Evolutionary conservation across 2,329 filamentous ascomycete species (phyloP).

Genomic region (Nothopassalora personata): DNA sequence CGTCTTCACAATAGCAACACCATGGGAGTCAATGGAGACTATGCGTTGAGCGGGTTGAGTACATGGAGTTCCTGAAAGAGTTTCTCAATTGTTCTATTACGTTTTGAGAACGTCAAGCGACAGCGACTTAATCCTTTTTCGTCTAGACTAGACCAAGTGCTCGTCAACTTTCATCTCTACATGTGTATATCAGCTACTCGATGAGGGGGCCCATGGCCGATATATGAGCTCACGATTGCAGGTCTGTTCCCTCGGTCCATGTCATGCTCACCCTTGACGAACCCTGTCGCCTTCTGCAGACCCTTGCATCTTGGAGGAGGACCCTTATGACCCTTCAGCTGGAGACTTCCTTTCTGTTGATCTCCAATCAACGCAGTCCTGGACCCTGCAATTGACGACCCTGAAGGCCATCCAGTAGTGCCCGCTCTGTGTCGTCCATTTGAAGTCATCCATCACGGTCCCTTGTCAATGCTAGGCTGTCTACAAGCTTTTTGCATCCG

Average conservation of each 20-base stretch:
- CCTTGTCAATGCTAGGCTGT: neutral
- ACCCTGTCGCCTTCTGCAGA: neutral
- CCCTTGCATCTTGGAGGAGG: neutral
- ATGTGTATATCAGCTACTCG: no score
- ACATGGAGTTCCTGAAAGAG: no score
- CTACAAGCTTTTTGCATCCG: neutral
- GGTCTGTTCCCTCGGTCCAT: neutral
- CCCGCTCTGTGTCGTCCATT: neutral
- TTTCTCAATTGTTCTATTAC: no score
- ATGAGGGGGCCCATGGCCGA: no score
- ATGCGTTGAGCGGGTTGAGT: no score
- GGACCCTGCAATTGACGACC: neutral
- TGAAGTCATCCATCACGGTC: neutral
- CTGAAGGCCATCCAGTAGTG: neutral
- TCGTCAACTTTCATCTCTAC: no score
- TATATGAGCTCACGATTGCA: neutral
- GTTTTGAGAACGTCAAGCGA: no score
- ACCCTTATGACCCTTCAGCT: neutral
- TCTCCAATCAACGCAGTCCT: neutral
- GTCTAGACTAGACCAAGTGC: no score
- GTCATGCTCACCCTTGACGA: neutral
- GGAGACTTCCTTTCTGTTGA: neutral
- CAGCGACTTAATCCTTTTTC: no score
- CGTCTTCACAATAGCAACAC: no score
- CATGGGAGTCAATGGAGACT: no score